These are phyloP conservation scores for Dryas alaskensis DNA, from an alignment of 306 rosid genomes.

Conservation along the genomic window DNA sequence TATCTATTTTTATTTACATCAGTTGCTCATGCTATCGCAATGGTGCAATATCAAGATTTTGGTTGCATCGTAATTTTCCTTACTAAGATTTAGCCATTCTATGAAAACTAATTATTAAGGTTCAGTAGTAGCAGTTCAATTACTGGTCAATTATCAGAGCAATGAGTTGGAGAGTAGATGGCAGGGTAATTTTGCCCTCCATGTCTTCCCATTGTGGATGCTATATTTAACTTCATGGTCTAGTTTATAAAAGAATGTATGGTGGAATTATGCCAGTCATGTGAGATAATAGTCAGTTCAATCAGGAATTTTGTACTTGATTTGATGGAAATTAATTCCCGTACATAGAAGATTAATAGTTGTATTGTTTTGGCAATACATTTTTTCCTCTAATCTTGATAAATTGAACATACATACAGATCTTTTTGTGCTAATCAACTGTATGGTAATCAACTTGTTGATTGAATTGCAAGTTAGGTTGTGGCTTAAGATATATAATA, in stretches of 20 bases:
- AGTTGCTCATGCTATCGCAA: not conserved
- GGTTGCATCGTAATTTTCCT: not conserved
- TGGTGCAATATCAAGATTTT: not conserved
- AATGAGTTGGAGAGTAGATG: not conserved
- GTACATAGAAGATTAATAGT: not conserved
- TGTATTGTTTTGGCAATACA: not conserved
- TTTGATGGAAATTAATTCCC: not conserved
- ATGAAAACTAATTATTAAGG: not conserved
- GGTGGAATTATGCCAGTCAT: not conserved
- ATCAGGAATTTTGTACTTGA: not conserved
- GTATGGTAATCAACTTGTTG: not conserved
- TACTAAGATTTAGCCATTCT: not conserved
- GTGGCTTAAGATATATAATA: not conserved
- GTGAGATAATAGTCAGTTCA: not conserved
- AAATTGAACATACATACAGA: not conserved
- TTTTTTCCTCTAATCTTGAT: not conserved
- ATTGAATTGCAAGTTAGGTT: not conserved
- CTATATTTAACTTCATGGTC: not conserved
- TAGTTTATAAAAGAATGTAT: not conserved
- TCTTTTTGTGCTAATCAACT: not conserved
- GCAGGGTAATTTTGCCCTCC: not conserved
- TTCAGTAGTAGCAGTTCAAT: not conserved
- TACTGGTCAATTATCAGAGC: not conserved
- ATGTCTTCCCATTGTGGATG: not conserved
- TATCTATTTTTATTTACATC: too few species aligned